phyloP scores from a whole-genome alignment of 2,329 filamentous ascomycete species.

The Xylariaceae sp. region DNA sequence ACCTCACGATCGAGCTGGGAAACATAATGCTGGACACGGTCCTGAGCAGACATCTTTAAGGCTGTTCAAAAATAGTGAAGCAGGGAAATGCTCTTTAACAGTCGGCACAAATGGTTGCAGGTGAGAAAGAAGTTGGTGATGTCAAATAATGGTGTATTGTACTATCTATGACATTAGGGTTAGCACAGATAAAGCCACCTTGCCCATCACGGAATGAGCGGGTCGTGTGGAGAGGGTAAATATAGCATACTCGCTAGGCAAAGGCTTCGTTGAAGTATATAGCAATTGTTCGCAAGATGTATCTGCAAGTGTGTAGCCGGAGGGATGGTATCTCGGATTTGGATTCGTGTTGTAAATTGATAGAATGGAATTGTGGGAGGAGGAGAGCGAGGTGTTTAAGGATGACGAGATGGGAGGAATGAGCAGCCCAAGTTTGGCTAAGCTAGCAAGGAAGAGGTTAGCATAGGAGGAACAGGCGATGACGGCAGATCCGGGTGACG shows the following conservation, averaged over 20 bases:
- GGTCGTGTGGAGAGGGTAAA: background rate
- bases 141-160: conserved; percentile 29
- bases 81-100: conserved; percentile 13
- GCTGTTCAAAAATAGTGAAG: conserved; percentile 17
- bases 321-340: conserved; percentile 27
- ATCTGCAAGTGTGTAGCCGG: background rate
- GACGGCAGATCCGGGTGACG: conserved; percentile 31
- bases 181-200: conserved; percentile 37
- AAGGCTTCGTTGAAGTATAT: conserved; percentile 2
- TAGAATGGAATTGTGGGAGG: conserved; percentile 31
- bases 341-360: conserved; percentile 22
- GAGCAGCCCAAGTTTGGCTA: conserved; percentile 23
- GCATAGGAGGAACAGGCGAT: conserved; percentile 24
- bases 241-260: conserved; percentile 11
- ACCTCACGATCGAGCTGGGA: conserved; percentile 85
- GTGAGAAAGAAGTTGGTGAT: conserved; percentile 33
- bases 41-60: conserved; percentile 73
- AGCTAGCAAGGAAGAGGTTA: conserved; percentile 29
- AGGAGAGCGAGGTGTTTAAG: conserved; percentile 25
- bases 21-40: conserved; percentile 77
- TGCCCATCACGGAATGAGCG: conserved; percentile 24
- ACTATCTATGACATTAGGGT: conserved; percentile 36
- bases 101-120: conserved; percentile 23
- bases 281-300: conserved; percentile 18
- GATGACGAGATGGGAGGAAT: conserved; percentile 29